Evolutionary conservation across 495 filamentous ascomycete genomes (phyloP).

Genomic region (Jackrogersella minutella): DNA sequence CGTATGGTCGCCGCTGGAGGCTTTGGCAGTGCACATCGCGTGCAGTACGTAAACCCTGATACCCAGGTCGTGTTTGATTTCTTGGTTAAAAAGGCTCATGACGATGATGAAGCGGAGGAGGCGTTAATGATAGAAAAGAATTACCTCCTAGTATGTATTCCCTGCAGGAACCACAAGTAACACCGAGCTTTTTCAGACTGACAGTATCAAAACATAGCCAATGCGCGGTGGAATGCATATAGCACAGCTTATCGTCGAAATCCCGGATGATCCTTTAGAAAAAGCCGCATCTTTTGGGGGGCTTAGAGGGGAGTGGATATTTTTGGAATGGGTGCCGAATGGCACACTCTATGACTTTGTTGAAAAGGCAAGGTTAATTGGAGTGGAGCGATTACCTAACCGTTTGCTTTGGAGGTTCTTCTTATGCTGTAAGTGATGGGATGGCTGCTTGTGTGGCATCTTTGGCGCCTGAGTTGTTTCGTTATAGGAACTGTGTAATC

Average conservation of each 20-base stretch:
- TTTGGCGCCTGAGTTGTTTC: too few relatives aligned
- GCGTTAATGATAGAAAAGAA: background rate
- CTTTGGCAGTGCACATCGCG: slow-evolving; percentile 5
- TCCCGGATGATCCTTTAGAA: background rate
- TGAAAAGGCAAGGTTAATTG: background rate
- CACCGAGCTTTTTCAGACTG: background rate
- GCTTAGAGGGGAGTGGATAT: background rate
- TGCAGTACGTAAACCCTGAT: background rate
- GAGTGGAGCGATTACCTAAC: background rate
- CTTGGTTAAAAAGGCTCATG: background rate
- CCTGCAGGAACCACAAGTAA: background rate
- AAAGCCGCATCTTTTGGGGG: background rate
- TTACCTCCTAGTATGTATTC: background rate
- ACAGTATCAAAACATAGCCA: background rate
- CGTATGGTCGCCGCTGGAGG: background rate
- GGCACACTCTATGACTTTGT: background rate
- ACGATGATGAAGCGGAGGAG: background rate
- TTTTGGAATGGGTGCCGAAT: slow-evolving; percentile 10
- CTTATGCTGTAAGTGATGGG: slow-evolving; percentile 16
- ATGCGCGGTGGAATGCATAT: slow-evolving; percentile 24
- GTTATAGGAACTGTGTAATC: background rate
- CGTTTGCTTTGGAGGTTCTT: slow-evolving; percentile 27
- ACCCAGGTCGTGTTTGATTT: background rate
- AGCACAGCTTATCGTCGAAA: background rate
- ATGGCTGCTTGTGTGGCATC: background rate